A percentile compares a stretch with the other conserved stretches of the same genome.
Evolutionary conservation across 1,284 basidiomycete species (phyloP).

Genomic region (Pterula multifida): DNA sequence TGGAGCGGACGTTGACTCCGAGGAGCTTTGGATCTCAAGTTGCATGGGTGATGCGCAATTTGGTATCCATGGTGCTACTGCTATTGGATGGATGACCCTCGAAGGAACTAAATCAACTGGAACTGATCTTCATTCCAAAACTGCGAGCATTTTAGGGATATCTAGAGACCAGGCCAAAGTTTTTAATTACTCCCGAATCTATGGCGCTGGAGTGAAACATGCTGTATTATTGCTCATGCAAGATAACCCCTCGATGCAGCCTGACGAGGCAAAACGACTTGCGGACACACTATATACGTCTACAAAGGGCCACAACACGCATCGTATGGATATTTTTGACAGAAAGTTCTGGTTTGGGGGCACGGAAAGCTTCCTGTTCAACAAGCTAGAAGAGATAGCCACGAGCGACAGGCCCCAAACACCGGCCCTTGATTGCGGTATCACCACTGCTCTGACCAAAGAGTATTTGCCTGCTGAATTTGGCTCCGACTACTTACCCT

Average conservation of each 20-base stretch:
- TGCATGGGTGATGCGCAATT: constrained; percentile 99
- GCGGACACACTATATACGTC: constrained; percentile 85
- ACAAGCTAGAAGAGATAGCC: constrained; percentile 95
- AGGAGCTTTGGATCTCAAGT: constrained; percentile 98
- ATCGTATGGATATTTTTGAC: constrained; percentile 54
- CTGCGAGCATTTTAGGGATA: constrained; percentile 87
- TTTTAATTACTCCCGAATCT: constrained; percentile 99
- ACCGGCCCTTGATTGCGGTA: constrained; percentile 88
- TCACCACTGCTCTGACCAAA: constrained; percentile 87
- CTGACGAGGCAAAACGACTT: constrained; percentile 68
- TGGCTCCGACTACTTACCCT: constrained; percentile 87
- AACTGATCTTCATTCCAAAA: constrained; percentile 96
- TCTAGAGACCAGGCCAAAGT: constrained; percentile 95
- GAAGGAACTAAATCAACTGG: constrained; percentile 96
- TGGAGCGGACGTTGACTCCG: constrained; percentile 96
- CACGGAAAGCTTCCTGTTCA: constrained; percentile 97
- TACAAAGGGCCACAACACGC: constrained; percentile 87
- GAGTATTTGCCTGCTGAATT: constrained; percentile 73
- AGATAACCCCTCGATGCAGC: constrained; percentile 70
- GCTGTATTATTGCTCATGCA: constrained; percentile 86
- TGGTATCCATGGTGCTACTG: constrained; percentile 92
- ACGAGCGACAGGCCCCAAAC: constrained; percentile 80
- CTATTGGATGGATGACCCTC: constrained; percentile 99
- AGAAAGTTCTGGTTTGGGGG: constrained; percentile 96
- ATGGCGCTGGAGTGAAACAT: constrained; percentile 94